Evolutionary conservation across 2,329 filamentous ascomycete species (phyloP), one percentile per base, ranked within the genome.

Genomic region (Onygenales sp.): DNA sequence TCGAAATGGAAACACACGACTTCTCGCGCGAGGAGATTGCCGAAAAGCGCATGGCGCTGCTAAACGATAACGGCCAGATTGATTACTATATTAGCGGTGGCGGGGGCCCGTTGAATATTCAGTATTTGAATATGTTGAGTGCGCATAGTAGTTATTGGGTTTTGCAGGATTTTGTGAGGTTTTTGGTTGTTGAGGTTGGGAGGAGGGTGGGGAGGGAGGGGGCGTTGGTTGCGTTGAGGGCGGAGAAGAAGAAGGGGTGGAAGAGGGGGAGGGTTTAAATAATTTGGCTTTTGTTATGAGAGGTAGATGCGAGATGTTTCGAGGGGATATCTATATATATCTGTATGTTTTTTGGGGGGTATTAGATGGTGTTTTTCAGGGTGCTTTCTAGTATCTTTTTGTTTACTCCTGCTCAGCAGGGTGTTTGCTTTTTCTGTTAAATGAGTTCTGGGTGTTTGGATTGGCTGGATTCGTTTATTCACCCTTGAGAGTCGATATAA

Each of bases 11-110:
- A 65, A 92, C 92, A 0, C 93, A 97, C 65, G 87, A 98, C 67
- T 98, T 98, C 66, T 87, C 87, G 0, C 81, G 89, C 2, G 92
- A 97, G 68, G 91, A 96, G 63, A 81, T 95, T 51, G 92, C 91
- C 0, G 93, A 97, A 73, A 89, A 86, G 66, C 85, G 92, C 61
- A 90, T 91, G 59, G 85, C 84, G 57, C 69, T 95, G 7, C 80
- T 98, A 3, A 98, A 98, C 61, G 93, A 98, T 63, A 97, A 97
- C 60, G 92, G 91, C 0, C 93, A 98, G 70, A 85, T 98, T 42
- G 93, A 98, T 67, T 98, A 83, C 70, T 94, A 86, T 62, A 74
- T 98, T 48, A 83, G 83, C 48, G 90, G 89, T 7, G 87, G 89
- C 0, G 86, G 88, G 1, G 93, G 93, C 0, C 86, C 91, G 3